These are phyloP conservation scores for Chalciporus sp. DNA, from an alignment of 1,284 basidiomycete species.

Conservation along the genomic window DNA sequence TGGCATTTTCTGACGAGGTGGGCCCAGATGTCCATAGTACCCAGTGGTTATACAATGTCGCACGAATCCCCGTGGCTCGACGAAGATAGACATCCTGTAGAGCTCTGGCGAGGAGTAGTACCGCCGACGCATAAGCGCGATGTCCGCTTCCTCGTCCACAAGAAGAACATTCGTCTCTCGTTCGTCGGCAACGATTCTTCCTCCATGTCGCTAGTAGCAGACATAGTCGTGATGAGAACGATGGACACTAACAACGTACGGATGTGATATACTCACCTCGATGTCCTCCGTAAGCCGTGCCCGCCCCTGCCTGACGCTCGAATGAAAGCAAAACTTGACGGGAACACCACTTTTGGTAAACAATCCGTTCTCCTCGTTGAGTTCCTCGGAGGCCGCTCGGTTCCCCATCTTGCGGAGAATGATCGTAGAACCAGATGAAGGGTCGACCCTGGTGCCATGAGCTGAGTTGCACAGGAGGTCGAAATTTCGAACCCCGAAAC, in stretches of 20 bases:
- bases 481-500: constrained; percentile 3
- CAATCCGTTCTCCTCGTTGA: constrained; percentile 12
- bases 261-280: constrained; percentile 15
- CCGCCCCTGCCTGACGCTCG: constrained; percentile 27
- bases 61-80: constrained; percentile 31
- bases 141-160: constrained; percentile 31
- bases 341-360: constrained; percentile 27
- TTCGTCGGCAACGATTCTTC: constrained; percentile 21
- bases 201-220: constrained; percentile 22
- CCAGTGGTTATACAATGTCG: constrained; percentile 18
- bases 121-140: constrained; percentile 21
- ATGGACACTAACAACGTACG: neutral
- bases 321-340: constrained; percentile 33
- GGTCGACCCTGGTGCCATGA: no score
- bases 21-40: constrained; percentile 15
- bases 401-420: constrained; percentile 10
- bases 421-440: neutral
- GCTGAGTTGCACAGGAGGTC: neutral
- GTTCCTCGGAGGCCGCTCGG: neutral
- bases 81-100: constrained; percentile 18
- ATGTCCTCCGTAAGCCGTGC: constrained; percentile 22
- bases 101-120: constrained; percentile 28
- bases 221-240: neutral
- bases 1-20: constrained; percentile 25
- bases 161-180: constrained; percentile 28